phyloP scores from a whole-genome alignment of 2,329 filamentous ascomycete genomes.

The Xylariales sp. region DNA sequence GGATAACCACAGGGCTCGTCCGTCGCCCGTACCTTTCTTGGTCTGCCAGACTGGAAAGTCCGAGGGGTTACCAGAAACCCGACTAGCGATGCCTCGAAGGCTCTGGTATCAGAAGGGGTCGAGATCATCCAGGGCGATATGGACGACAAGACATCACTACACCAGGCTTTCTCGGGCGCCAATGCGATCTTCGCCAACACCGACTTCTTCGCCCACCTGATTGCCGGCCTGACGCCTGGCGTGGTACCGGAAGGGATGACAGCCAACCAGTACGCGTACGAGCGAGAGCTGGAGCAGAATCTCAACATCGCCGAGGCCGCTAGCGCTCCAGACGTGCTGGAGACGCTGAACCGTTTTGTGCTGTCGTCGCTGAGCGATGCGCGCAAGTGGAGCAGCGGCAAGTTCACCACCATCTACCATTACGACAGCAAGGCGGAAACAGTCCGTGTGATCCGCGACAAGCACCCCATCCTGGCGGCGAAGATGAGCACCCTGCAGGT shows the following conservation, averaged over 20 bases:
- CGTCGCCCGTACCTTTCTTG: constrained; percentile 3
- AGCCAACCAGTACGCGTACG: constrained; percentile 7
- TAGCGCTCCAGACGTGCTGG: constrained; percentile 4
- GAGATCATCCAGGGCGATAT: constrained; percentile 9
- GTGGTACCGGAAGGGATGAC: neutral
- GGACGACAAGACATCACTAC: constrained; percentile 8
- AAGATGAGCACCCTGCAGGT: constrained; percentile 9
- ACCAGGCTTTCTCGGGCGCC: constrained; percentile 8
- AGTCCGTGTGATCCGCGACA: constrained; percentile 4
- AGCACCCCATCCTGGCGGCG: constrained; percentile 5
- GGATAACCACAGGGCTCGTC: constrained; percentile 3
- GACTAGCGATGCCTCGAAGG: neutral
- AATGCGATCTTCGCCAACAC: constrained; percentile 12
- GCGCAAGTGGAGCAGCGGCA: constrained; percentile 8
- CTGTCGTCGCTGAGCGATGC: constrained; percentile 10
- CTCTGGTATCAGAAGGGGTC: constrained; percentile 6
- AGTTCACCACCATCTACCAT: constrained; percentile 10
- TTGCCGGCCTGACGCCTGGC: neutral
- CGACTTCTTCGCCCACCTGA: constrained; percentile 11
- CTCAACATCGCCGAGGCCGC: constrained; percentile 22
- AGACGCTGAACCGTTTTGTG: constrained; percentile 11
- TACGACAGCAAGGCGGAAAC: constrained; percentile 12
- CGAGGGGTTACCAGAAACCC: constrained; percentile 4
- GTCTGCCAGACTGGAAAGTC: constrained; percentile 2
- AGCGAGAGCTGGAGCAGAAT: constrained; percentile 8